These are phyloP conservation scores for Inonotus obliquus DNA, from an alignment of 1,284 basidiomycete species.

Conservation along the genomic window DNA sequence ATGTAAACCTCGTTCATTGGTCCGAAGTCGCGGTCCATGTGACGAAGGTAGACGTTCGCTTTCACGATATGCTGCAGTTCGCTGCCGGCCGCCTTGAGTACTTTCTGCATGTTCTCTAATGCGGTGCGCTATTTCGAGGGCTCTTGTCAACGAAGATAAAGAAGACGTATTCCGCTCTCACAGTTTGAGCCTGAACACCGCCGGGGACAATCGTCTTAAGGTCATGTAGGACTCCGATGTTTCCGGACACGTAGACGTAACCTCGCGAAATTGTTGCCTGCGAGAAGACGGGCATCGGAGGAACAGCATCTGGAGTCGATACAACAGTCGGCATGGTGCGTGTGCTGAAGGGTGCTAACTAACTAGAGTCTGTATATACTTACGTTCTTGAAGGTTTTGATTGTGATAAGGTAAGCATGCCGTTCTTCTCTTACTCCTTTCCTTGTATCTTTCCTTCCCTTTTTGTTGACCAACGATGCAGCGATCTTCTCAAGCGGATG, in stretches of 20 bases:
- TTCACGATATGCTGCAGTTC: slow-evolving; percentile 56
- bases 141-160: slow-evolving; percentile 5
- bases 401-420: not conserved
- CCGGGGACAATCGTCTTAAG: slow-evolving; percentile 44
- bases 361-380: not conserved
- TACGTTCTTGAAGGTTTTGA: not conserved
- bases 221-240: slow-evolving; percentile 48
- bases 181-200: slow-evolving; percentile 49
- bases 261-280: slow-evolving; percentile 49
- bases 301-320: slow-evolving; percentile 29
- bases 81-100: slow-evolving; percentile 59
- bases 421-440: not conserved
- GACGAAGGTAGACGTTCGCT: slow-evolving; percentile 52
- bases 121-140: slow-evolving; percentile 39
- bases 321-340: slow-evolving; percentile 13
- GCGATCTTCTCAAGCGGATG: not conserved
- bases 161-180: slow-evolving; percentile 27
- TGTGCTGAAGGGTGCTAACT: not conserved
- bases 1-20: slow-evolving; percentile 51
- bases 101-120: slow-evolving; percentile 50
- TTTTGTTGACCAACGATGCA: not conserved
- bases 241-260: slow-evolving; percentile 57
- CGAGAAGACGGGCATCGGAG: slow-evolving; percentile 28
- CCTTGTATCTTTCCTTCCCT: not conserved
- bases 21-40: slow-evolving; percentile 46